Evolutionary conservation across 2,329 filamentous ascomycete genomes (phyloP), one percentile per base, ranked within the genome.

Genomic region (Mariannaea sp.): DNA sequence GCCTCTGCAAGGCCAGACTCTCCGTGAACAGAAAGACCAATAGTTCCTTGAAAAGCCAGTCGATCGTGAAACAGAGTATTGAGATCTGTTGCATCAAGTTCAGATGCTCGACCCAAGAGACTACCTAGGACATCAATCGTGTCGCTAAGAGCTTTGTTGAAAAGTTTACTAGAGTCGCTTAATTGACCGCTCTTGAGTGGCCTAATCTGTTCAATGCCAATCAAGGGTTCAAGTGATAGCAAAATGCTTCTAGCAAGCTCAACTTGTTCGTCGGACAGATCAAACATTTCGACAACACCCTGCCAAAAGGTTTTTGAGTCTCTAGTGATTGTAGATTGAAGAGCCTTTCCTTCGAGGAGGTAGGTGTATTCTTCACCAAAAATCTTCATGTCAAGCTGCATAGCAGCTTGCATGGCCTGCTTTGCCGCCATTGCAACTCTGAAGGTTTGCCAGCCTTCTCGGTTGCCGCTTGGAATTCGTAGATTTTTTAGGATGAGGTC

Each of bases 21-120:
- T 13, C 90, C 89, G 36, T 92, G 92, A 50, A 97, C 85, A 6
- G 97, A 83, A 14, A 90, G 81, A 4, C 88, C 87, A 39, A 96
- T 84, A 35, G 96, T 80, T 30, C 89, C 84, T 59, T 87, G 85
- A 55, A 90, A 88, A 6, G 86, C 86, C 35, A 84, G 76, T 16
- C 83, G 80, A 52, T 87, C 84, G 46, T 82, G 78, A 64, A 90
- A 90, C 9, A 97, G 74, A 19, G 81, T 76, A 52, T 85, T 81
- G 33, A 97, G 77, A 53, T 93, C 84, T 4, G 80, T 74, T 1
- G 84, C 78, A 16, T 83, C 80, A 65, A 97, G 92, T 56, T 92
- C 88, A 29, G 87, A 87, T 36, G 99, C 75, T 9, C 88, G 83
- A 58, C 92, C 88, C 33, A 97, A 81, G 40, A 96, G 84, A 54